Evolutionary conservation across 2,329 filamentous ascomycete genomes (phyloP).

Genomic region (Talaromyces amestolkiae): DNA sequence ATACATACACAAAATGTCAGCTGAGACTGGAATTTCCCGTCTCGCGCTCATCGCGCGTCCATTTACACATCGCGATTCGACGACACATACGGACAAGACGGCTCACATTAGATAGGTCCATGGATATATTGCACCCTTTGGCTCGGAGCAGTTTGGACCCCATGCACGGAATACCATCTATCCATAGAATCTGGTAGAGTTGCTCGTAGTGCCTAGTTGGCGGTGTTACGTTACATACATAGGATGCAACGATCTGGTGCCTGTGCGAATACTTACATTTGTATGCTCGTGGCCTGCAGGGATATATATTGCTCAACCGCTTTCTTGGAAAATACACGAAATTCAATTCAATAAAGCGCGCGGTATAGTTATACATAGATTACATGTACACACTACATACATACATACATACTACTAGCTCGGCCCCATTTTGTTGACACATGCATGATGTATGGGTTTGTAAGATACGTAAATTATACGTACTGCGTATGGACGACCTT

Average conservation of each 20-base stretch:
- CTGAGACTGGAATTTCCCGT: not conserved
- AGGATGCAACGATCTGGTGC: not conserved
- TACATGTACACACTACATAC: not conserved
- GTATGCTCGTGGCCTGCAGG: not conserved
- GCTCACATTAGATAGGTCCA: not conserved
- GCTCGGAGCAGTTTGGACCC: conserved; percentile 7
- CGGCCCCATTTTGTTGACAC: not conserved
- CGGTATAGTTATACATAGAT: not conserved
- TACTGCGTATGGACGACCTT: not conserved
- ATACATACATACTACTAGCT: too few relatives aligned
- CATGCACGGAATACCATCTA: not conserved
- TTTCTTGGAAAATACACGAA: not conserved
- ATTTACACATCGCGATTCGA: not conserved
- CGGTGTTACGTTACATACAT: not conserved
- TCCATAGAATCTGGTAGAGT: not conserved
- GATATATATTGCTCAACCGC: conserved; percentile 1
- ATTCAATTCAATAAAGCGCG: not conserved
- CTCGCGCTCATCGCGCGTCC: not conserved
- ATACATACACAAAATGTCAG: not conserved
- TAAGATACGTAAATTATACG: not conserved
- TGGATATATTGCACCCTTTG: not conserved
- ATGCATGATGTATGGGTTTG: conserved; percentile 6
- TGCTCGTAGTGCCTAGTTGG: not conserved
- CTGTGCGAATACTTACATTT: not conserved
- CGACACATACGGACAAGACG: too few relatives aligned